Evolutionary conservation across 2,329 filamentous ascomycete species (phyloP).

Genomic region (Ceratocystis ficicola): DNA sequence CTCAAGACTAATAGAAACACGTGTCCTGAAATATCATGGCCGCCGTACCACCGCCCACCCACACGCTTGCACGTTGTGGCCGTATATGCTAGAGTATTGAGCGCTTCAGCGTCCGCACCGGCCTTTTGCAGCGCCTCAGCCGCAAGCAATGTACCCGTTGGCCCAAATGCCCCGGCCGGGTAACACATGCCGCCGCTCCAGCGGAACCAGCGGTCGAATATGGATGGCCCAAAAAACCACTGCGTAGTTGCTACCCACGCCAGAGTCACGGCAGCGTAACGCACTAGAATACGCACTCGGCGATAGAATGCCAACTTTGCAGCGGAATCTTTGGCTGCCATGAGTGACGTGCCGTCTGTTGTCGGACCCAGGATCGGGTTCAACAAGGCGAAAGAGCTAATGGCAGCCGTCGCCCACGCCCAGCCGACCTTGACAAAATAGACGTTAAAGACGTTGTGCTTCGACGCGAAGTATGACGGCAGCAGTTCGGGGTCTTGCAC

Average conservation of each 20-base stretch:
- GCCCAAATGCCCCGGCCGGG: slow-evolving; percentile 32
- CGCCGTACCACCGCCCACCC: slow-evolving; percentile 79
- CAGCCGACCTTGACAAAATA: slow-evolving; percentile 93
- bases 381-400: slow-evolving; percentile 55
- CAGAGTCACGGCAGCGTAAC: slow-evolving; percentile 60
- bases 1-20: slow-evolving; percentile 84
- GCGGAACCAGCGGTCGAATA: slow-evolving; percentile 84
- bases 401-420: slow-evolving; percentile 74
- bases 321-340: neutral
- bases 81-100: slow-evolving; percentile 42
- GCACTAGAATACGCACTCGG: slow-evolving; percentile 44
- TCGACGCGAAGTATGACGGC: slow-evolving; percentile 88
- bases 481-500: slow-evolving; percentile 33
- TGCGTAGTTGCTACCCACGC: slow-evolving; percentile 85
- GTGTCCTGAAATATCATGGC: slow-evolving; percentile 91
- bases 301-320: slow-evolving; percentile 27
- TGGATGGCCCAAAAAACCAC: slow-evolving; percentile 85
- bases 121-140: slow-evolving; percentile 1
- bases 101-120: neutral
- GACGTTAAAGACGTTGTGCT: slow-evolving; percentile 82
- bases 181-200: slow-evolving; percentile 79
- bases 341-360: neutral
- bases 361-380: slow-evolving; percentile 43
- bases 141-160: slow-evolving; percentile 10
- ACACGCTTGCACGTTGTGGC: slow-evolving; percentile 69